phyloP scores from a whole-genome alignment of 345 rosid genomes.

The Lenwebbia sp. region DNA sequence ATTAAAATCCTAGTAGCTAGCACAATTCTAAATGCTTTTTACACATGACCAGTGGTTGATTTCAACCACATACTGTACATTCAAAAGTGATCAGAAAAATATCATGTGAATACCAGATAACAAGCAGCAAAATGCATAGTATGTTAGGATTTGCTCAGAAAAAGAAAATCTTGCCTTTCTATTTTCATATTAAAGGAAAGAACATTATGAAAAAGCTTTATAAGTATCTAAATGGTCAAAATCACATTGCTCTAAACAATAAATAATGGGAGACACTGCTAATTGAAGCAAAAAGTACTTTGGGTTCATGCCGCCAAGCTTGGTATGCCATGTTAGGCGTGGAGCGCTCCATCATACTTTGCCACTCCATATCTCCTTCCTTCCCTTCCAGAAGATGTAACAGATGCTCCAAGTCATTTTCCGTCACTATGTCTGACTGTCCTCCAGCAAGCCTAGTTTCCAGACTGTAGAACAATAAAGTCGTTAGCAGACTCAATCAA shows the following conservation, averaged over 20 bases:
- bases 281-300: conserved; percentile 25
- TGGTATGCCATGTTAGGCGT: conserved; percentile 75
- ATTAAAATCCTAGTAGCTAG: not conserved
- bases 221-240: not conserved
- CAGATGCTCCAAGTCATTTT: conserved; percentile 72
- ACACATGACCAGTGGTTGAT: not conserved
- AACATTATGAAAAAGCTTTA: not conserved
- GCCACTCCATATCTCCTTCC: conserved; percentile 74
- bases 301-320: conserved; percentile 91
- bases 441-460: conserved; percentile 14
- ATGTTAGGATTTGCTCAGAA: not conserved
- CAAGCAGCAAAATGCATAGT: not conserved
- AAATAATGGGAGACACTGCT: not conserved
- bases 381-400: conserved; percentile 55
- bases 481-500: not conserved
- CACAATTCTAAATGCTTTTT: not conserved
- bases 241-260: not conserved
- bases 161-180: not conserved
- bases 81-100: not conserved
- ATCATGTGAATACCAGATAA: not conserved
- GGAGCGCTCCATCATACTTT: conserved; percentile 69
- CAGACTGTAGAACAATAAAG: conserved; percentile 12
- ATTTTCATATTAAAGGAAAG: not conserved
- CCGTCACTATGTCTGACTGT: conserved; percentile 42
- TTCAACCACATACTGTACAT: not conserved